A percentile compares a stretch with the other conserved stretches of the same genome.
Conservation (phyloP, 164 flowering plant genomes). For the Macadamia tetraphylla region DNA sequence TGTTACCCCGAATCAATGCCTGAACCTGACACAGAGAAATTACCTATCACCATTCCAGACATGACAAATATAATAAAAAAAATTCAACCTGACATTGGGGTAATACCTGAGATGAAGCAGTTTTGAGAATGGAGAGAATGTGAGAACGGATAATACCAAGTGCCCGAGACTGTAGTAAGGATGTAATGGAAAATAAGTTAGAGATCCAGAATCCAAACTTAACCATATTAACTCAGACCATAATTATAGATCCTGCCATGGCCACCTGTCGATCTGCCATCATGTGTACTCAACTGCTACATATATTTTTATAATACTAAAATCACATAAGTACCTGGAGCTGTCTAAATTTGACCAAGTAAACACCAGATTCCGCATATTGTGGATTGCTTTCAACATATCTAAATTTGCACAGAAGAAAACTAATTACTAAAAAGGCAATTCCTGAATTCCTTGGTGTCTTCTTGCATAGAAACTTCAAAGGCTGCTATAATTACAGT, state of each 20-base stretch:
- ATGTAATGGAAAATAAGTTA: background rate
- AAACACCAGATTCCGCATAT: conserved; percentile 93
- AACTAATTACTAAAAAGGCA: conserved; percentile 1
- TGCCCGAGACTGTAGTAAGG: conserved; percentile 72
- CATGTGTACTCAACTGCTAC: background rate
- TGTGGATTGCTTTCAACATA: conserved; percentile 95
- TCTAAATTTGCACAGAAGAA: conserved; percentile 30
- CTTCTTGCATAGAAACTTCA: background rate
- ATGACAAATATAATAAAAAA: background rate
- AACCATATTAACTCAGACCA: conserved; percentile 1
- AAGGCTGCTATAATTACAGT: background rate
- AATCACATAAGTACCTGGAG: conserved; percentile 61
- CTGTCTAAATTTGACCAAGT: conserved; percentile 86
- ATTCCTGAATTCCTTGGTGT: background rate
- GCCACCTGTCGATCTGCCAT: background rate
- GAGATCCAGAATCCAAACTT: too few species aligned
- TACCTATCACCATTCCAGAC: too few species aligned
- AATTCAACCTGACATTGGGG: background rate
- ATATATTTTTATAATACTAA: background rate
- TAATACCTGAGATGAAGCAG: conserved; percentile 80
- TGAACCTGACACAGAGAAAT: conserved; percentile 53
- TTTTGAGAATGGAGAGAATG: conserved; percentile 79
- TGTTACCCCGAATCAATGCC: conserved; percentile 53
- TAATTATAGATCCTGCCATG: background rate
- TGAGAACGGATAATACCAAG: conserved; percentile 87